These are phyloP conservation scores for Penicilliopsis zonata DNA, from an alignment of 495 filamentous ascomycete species.

Conservation along the genomic window DNA sequence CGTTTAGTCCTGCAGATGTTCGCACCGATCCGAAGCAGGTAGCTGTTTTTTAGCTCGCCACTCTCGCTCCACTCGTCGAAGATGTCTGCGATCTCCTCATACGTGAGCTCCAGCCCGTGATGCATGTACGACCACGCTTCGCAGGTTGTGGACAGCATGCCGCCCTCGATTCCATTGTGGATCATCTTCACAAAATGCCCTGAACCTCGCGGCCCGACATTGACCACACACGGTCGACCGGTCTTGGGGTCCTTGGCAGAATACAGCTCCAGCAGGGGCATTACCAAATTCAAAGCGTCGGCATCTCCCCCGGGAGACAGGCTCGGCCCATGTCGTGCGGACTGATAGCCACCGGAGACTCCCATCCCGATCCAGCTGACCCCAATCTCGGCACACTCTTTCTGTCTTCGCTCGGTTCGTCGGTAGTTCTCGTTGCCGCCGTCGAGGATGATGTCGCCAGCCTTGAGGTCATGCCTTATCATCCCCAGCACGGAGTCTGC, in stretches of 20 bases:
- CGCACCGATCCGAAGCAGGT: constrained; percentile 50
- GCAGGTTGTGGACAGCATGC: constrained; percentile 47
- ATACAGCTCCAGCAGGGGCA: constrained; percentile 51
- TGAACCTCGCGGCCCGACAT: constrained; percentile 48
- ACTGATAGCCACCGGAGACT: constrained; percentile 60
- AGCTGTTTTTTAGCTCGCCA: constrained; percentile 48
- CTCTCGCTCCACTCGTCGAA: constrained; percentile 49
- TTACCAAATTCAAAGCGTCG: constrained; percentile 41
- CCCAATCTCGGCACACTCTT: constrained; percentile 37
- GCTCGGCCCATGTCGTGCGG: constrained; percentile 49
- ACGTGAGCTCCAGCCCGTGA: constrained; percentile 43
- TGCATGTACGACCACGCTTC: constrained; percentile 59
- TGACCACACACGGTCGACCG: constrained; percentile 49
- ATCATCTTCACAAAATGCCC: constrained; percentile 73
- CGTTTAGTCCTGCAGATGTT: constrained; percentile 43
- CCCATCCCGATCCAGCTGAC: constrained; percentile 58
- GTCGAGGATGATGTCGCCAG: constrained; percentile 61
- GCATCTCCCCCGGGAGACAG: constrained; percentile 55
- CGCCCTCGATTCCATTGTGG: constrained; percentile 67
- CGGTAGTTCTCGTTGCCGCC: constrained; percentile 60
- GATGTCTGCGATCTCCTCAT: constrained; percentile 50
- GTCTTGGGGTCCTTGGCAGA: constrained; percentile 45
- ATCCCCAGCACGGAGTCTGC: constrained; percentile 52
- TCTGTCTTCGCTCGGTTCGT: constrained; percentile 54
- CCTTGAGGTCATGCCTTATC: constrained; percentile 41